A percentile compares a stretch with the other conserved stretches of the same genome.
Conservation (phyloP, 345 rosid species). For the Citropsis articulata region DNA sequence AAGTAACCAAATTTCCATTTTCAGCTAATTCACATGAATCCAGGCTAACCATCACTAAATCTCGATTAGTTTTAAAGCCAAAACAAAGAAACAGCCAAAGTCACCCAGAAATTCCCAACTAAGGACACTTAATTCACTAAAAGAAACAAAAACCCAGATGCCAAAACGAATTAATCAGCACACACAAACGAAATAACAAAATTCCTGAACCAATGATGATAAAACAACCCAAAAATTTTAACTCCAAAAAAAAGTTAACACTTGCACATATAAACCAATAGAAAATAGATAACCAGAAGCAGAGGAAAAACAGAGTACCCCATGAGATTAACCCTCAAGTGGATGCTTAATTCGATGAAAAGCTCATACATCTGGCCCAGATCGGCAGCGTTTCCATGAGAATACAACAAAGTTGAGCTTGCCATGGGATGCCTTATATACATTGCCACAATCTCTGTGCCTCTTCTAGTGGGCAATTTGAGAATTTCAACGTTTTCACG, state of each 20-base stretch:
- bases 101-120: conserved; percentile 2
- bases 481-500: conserved; percentile 89
- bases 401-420: conserved; percentile 80
- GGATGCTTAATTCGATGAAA: conserved; percentile 90
- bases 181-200: neutral
- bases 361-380: conserved; percentile 99
- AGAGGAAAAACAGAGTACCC: conserved; percentile 50
- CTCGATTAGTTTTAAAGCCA: neutral
- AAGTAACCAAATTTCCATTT: neutral
- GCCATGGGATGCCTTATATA: conserved; percentile 90
- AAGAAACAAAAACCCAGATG: conserved; percentile 16
- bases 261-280: neutral
- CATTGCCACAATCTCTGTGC: conserved; percentile 79
- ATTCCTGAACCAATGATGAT: neutral
- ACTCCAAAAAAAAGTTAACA: neutral
- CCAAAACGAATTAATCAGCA: conserved; percentile 9
- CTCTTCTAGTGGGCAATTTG: conserved; percentile 71
- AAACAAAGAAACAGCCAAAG: conserved; percentile 1
- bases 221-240: neutral
- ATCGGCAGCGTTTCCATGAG: conserved; percentile 99
- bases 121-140: neutral
- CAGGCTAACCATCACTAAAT: conserved; percentile 1
- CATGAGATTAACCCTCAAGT: conserved; percentile 86
- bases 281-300: neutral
- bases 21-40: neutral